A percentile compares a stretch with the other conserved stretches of the same genome.
Conservation (phyloP, 805 yeast species). For the Candida pseudoglaebosa region DNA sequence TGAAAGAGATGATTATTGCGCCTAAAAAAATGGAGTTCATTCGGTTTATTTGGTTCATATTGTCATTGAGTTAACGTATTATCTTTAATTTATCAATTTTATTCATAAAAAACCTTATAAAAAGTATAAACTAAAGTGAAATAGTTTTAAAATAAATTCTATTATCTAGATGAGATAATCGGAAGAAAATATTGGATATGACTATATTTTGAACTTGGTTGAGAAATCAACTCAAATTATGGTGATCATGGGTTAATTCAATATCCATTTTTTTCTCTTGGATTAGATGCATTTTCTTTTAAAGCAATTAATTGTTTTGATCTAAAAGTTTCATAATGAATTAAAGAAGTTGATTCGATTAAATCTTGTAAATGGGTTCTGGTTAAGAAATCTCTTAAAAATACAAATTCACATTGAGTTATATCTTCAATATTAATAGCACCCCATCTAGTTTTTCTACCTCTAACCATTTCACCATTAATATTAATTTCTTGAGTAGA, state of each 20-base stretch:
- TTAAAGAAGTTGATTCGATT: slow-evolving; percentile 83
- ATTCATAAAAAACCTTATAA: neutral
- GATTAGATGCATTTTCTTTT: slow-evolving; percentile 77
- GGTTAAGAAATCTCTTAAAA: slow-evolving; percentile 88
- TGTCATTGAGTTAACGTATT: too few relatives aligned
- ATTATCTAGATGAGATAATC: too few relatives aligned
- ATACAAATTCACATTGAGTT: slow-evolving; percentile 92
- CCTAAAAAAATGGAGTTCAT: too few relatives aligned
- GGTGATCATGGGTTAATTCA: neutral
- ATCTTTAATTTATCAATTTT: too few relatives aligned
- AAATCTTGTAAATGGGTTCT: slow-evolving; percentile 95
- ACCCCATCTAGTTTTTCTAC: slow-evolving; percentile 94
- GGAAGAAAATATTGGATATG: neutral
- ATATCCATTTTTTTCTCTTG: slow-evolving; percentile 24
- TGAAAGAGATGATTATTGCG: too few relatives aligned
- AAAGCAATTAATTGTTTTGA: slow-evolving; percentile 89
- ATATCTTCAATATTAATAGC: slow-evolving; percentile 90
- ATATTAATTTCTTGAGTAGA: slow-evolving; percentile 73
- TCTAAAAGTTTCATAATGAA: slow-evolving; percentile 91
- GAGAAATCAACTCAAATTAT: neutral
- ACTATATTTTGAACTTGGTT: neutral
- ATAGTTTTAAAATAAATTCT: too few relatives aligned
- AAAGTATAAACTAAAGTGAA: too few relatives aligned
- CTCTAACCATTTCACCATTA: slow-evolving; percentile 78
- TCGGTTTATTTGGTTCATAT: too few relatives aligned